Conservation (phyloP, 352 stramenopile species). For the Phytophthora macrochlamydospora region DNA sequence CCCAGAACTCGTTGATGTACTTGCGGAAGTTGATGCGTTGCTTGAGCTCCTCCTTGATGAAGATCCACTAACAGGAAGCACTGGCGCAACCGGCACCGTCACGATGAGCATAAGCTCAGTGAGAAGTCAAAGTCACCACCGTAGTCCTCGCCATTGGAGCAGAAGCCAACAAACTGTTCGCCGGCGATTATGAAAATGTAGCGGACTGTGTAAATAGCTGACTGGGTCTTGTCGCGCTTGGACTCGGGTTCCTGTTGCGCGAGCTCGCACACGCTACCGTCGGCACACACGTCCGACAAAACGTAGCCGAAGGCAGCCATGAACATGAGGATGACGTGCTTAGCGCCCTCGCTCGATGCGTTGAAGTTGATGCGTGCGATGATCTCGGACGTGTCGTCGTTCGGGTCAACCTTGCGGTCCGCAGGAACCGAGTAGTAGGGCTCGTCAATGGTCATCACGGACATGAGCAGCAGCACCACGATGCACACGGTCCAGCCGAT, state of each 20-base stretch:
- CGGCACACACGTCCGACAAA: conserved; percentile 55
- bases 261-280: conserved; percentile 53
- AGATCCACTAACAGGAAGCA: conserved; percentile 37
- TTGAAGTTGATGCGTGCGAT: conserved; percentile 35
- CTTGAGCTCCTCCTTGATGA: conserved; percentile 35
- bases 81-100: conserved; percentile 15
- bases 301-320: conserved; percentile 62
- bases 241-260: conserved; percentile 48
- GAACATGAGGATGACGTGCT: conserved; percentile 50
- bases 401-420: conserved; percentile 23
- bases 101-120: conserved; percentile 51
- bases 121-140: conserved; percentile 43
- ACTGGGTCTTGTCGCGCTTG: conserved; percentile 56
- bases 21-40: conserved; percentile 23
- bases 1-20: conserved; percentile 40
- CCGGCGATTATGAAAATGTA: conserved; percentile 38
- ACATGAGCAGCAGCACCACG: conserved; percentile 51
- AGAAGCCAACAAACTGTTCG: conserved; percentile 39
- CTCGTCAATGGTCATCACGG: conserved; percentile 30
- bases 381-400: conserved; percentile 29
- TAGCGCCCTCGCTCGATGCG: conserved; percentile 27
- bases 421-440: conserved; percentile 51
- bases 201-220: conserved; percentile 23
- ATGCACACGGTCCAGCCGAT: conserved; percentile 55
- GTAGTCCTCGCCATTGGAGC: conserved; percentile 57